Evolutionary conservation across 2,329 filamentous ascomycete genomes (phyloP), one percentile per base, ranked within the genome.

Genomic region (Pezicula rhizophila): DNA sequence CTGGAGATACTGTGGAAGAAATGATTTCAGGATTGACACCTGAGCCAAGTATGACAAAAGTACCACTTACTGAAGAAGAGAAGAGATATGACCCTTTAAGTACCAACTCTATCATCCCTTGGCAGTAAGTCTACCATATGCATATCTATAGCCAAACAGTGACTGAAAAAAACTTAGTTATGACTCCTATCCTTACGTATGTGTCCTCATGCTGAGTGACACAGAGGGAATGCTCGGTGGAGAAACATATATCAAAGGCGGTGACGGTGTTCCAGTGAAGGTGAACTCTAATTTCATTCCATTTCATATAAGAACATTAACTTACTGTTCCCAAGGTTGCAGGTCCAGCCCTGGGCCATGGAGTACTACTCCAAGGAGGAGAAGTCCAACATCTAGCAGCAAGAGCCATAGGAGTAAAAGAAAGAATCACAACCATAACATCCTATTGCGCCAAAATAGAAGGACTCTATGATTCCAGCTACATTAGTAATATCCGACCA

Each of bases 201-300:
- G 71, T 50, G 71, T 74, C 12, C 57, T 70, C 1, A 74, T 72
- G 71, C 58, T 73, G 25, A 68, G 64, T 31, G 70, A 74, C 50
- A 63, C 65, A 18, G 60, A 61, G 6, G 55, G 63, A 37, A 74
- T 74, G 71, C 56, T 63, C 28, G 71, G 71, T 18, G 71, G 71
- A 48, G 80, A 77, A 49, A 86, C 76, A 5, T 80, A 75, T 17
- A 68, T 71, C 33, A 81, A 73, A 48, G 84, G 72, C 11, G 72
- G 68, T 2, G 71, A 56, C 23, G 67, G 68, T 1, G 59, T 64
- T 8, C 68, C 66, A 23, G 47, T 53, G 12, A 68, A 68, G 63
- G 66, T 68, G 55, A 50, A 57, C n/a, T 26, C 5, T 8, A n/a
- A 7, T 5, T 14, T 6, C 12, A 12, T 34, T 18, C 8, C 4